These are phyloP conservation scores for Talaromyces sp. DNA, from an alignment of 2,329 filamentous ascomycete species.

Conservation along the genomic window DNA sequence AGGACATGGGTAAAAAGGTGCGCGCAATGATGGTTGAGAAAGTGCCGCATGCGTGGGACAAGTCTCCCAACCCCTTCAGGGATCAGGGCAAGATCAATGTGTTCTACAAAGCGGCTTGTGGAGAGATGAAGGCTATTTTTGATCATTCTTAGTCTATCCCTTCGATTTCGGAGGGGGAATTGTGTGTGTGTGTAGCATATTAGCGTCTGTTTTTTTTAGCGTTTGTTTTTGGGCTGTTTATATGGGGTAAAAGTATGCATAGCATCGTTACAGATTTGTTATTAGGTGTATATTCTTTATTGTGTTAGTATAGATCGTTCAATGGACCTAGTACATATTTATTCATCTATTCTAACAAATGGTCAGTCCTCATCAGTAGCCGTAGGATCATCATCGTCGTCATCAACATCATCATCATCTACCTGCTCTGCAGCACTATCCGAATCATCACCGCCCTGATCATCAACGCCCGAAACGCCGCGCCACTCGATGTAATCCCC, in stretches of 20 bases:
- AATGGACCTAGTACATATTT: not conserved
- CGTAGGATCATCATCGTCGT: slow-evolving; percentile 36
- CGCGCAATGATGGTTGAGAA: slow-evolving; percentile 46
- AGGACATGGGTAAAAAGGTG: slow-evolving; percentile 43
- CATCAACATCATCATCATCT: slow-evolving; percentile 40
- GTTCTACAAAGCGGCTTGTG: slow-evolving; percentile 44
- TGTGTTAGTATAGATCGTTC: not conserved
- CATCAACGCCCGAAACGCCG: slow-evolving; percentile 66
- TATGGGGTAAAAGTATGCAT: not conserved
- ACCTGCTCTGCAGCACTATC: slow-evolving; percentile 32
- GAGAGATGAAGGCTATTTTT: slow-evolving; percentile 44
- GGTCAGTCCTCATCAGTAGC: slow-evolving; percentile 18
- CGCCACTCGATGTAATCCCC: slow-evolving; percentile 80
- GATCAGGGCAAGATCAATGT: slow-evolving; percentile 42
- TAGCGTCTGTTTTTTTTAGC: not conserved
- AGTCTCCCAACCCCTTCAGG: slow-evolving; percentile 47
- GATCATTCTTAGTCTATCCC: slow-evolving; percentile 20
- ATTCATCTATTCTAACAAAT: not conserved
- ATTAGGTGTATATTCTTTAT: not conserved
- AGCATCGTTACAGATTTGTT: not conserved
- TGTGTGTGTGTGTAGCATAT: slow-evolving; percentile 6
- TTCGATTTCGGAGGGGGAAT: not conserved
- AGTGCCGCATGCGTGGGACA: slow-evolving; percentile 49
- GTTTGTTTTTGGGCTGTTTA: not conserved
- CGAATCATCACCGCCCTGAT: slow-evolving; percentile 50